Percentiles rank a stretch among this genome's conserved stretches.
These are phyloP conservation scores for Pseudomassariella vexata DNA, from an alignment of 2,329 filamentous ascomycete species.

Conservation along the genomic window DNA sequence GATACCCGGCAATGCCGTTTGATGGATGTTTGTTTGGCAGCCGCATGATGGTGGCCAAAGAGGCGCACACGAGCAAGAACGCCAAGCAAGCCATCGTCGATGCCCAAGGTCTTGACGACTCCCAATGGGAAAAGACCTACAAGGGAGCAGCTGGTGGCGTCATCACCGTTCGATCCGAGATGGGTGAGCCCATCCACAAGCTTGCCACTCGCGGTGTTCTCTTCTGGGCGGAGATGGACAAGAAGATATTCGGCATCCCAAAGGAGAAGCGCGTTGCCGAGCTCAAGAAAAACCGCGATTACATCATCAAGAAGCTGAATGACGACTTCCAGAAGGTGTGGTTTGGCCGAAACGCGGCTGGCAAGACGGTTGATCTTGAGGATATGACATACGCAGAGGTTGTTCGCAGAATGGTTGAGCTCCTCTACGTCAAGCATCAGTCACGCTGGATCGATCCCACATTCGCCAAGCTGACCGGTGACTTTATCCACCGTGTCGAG, in stretches of 20 bases:
- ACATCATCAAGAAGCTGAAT: conserved; percentile 94
- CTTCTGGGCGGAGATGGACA: conserved; percentile 98
- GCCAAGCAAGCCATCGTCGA: conserved; percentile 89
- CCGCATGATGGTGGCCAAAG: conserved; percentile 92
- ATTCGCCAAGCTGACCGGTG: conserved; percentile 75
- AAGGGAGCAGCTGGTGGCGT: conserved; percentile 87
- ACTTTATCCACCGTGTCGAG: conserved; percentile 95
- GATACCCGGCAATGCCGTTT: conserved; percentile 89
- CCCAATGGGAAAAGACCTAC: conserved; percentile 88
- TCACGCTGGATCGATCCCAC: conserved; percentile 87
- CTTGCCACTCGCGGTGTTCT: conserved; percentile 90
- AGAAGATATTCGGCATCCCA: conserved; percentile 94
- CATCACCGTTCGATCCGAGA: conserved; percentile 95
- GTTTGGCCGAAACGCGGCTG: conserved; percentile 81
- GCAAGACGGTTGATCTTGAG: conserved; percentile 79
- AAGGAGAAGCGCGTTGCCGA: conserved; percentile 89
- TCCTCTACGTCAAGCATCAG: conserved; percentile 90
- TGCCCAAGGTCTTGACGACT: conserved; percentile 74
- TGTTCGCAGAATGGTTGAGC: conserved; percentile 76
- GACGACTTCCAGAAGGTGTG: conserved; percentile 96
- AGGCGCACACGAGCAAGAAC: conserved; percentile 79
- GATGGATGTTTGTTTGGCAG: conserved; percentile 88
- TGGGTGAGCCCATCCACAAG: conserved; percentile 99
- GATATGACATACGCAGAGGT: conserved; percentile 96
- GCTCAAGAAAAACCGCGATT: conserved; percentile 79